These are phyloP conservation scores for Pyracantha coccinea DNA, from an alignment of 331 rosid genomes.

Conservation along the genomic window DNA sequence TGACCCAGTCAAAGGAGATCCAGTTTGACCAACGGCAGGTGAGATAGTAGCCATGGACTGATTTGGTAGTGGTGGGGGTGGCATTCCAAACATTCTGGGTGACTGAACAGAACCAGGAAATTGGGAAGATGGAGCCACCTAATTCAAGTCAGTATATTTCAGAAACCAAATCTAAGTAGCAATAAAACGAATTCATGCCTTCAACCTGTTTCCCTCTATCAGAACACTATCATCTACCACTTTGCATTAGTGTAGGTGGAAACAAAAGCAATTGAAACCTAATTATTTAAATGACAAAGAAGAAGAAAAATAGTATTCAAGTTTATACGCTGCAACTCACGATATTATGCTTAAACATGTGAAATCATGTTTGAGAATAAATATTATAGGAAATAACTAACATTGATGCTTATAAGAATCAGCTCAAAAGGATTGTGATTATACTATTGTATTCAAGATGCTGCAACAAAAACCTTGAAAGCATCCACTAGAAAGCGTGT, in stretches of 20 bases:
- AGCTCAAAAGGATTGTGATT: neutral
- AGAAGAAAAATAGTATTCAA: neutral
- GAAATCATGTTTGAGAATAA: neutral
- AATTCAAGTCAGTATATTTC: constrained; percentile 13
- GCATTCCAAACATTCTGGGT: constrained; percentile 93
- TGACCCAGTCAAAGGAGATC: constrained; percentile 77
- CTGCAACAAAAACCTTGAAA: neutral
- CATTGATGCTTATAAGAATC: neutral
- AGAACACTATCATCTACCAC: neutral
- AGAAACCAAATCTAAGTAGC: neutral
- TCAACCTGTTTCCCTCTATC: neutral
- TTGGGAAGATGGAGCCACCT: constrained; percentile 58
- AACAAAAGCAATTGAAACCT: neutral
- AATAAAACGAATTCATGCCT: neutral
- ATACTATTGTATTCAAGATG: neutral
- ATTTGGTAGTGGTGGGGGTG: constrained; percentile 67
- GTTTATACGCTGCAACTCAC: neutral
- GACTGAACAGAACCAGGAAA: constrained; percentile 58
- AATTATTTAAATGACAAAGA: neutral
- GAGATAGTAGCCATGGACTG: constrained; percentile 90
- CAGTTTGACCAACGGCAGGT: constrained; percentile 76
- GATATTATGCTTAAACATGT: neutral
- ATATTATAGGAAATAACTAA: neutral
- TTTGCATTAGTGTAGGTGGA: neutral
- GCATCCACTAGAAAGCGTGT: neutral